phyloP scores from a whole-genome alignment of 306 rosid species.

The Begonia loranthoides region DNA sequence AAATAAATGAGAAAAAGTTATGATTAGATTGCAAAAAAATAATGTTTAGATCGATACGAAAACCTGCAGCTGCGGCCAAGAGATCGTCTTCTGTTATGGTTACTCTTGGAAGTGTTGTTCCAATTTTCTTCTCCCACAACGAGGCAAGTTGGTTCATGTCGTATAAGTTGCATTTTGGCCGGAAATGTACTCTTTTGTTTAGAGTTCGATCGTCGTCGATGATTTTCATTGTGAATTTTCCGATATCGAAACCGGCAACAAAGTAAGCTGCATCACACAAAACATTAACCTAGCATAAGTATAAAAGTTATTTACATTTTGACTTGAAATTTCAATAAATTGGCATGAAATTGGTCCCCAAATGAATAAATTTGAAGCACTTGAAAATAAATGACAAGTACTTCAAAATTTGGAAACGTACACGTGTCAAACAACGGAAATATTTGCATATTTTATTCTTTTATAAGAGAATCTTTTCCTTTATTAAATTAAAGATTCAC shows the following conservation, averaged over 20 bases:
- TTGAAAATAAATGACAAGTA: too few species aligned
- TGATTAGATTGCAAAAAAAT: not conserved
- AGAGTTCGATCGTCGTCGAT: constrained; percentile 31
- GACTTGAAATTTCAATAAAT: too few species aligned
- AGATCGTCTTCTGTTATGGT: constrained; percentile 36
- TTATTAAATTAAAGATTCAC: not conserved
- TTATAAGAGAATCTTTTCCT: too few species aligned
- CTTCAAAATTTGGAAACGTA: too few species aligned
- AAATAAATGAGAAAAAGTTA: not conserved
- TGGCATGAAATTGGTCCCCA: too few species aligned
- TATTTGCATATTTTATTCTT: too few species aligned
- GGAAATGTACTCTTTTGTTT: constrained; percentile 49
- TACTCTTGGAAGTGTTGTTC: constrained; percentile 39
- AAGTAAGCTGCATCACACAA: constrained; percentile 36
- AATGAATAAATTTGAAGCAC: too few species aligned
- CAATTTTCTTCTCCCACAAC: constrained; percentile 53
- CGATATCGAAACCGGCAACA: constrained; percentile 47
- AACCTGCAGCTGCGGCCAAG: constrained; percentile 48
- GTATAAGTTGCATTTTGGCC: constrained; percentile 33
- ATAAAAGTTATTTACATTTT: too few species aligned
- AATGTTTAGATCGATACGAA: not conserved
- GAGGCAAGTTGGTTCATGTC: constrained; percentile 47
- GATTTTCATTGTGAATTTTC: constrained; percentile 40
- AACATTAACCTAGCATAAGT: too few species aligned
- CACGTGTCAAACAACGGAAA: too few species aligned